A percentile compares a stretch with the other conserved stretches of the same genome.
Conservation (phyloP, 345 rosid genomes). For the Lagerstroemia speciosa region DNA sequence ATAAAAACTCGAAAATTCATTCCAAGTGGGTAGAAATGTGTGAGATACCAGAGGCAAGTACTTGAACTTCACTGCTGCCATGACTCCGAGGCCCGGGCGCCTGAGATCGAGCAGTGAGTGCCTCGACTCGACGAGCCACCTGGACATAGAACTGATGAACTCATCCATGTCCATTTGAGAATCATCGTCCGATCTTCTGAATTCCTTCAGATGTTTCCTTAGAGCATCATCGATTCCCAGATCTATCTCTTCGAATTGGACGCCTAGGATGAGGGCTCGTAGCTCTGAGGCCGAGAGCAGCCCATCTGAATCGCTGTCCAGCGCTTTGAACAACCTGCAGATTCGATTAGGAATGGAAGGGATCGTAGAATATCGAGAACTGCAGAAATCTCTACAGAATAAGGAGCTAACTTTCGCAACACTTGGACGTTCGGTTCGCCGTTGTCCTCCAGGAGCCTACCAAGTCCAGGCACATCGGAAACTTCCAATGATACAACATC, state of each 20-base stretch:
- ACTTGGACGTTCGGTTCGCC: conserved; percentile 4
- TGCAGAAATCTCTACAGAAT: not conserved
- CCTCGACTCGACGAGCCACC: not conserved
- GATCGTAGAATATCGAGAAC: no score
- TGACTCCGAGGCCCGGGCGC: not conserved
- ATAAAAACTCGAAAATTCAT: not conserved
- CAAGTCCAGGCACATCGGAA: not conserved
- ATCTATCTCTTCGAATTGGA: conserved; percentile 7
- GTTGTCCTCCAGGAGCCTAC: conserved; percentile 4
- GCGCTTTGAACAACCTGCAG: conserved; percentile 5
- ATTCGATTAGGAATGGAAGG: not conserved
- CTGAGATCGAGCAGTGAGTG: not conserved
- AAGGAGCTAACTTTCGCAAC: conserved; percentile 4
- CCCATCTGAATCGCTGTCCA: conserved; percentile 8
- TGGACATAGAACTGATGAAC: conserved; percentile 3
- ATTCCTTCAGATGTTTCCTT: not conserved
- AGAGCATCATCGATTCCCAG: not conserved
- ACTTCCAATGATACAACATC: not conserved
- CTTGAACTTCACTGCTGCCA: not conserved
- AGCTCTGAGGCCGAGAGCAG: conserved; percentile 4
- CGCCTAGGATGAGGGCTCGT: conserved; percentile 5
- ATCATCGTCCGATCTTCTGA: not conserved
- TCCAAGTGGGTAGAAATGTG: not conserved
- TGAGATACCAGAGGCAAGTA: not conserved
- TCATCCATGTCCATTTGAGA: conserved; percentile 4